phyloP scores from a whole-genome alignment of 768 basidiomycete genomes.

The Agrocybe praecox region DNA sequence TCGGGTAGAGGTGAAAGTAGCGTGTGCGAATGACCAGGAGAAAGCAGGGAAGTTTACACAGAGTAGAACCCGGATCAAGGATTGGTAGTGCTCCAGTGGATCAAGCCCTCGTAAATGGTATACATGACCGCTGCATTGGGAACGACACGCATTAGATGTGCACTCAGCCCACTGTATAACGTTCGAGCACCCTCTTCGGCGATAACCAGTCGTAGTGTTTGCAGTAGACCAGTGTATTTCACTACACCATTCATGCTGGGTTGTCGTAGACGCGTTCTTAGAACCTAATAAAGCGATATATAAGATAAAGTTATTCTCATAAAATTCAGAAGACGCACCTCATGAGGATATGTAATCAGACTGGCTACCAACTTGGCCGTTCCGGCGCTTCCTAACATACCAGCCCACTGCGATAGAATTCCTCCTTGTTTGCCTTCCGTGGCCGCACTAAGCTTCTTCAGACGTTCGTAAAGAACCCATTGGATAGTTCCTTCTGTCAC shows the following conservation, averaged over 20 bases:
- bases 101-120: constrained; percentile 86
- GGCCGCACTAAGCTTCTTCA: constrained; percentile 69
- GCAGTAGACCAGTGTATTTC: constrained; percentile 85
- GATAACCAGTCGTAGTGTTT: constrained; percentile 84
- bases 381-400: constrained; percentile 89
- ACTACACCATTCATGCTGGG: constrained; percentile 75
- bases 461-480: constrained; percentile 94
- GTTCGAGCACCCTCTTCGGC: constrained; percentile 88
- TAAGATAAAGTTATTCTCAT: constrained; percentile 4
- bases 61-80: neutral
- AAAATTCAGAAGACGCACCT: constrained; percentile 52
- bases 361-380: constrained; percentile 93
- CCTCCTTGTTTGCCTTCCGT: constrained; percentile 52
- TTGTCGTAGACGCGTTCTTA: constrained; percentile 92
- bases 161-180: constrained; percentile 90
- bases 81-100: constrained; percentile 53
- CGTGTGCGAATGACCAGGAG: neutral
- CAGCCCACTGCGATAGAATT: constrained; percentile 66
- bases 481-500: constrained; percentile 97
- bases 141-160: constrained; percentile 95
- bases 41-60: neutral
- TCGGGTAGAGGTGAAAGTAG: neutral
- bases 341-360: constrained; percentile 97
- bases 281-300: constrained; percentile 50
- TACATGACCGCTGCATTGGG: constrained; percentile 99